Conservation (phyloP, 805 yeast species). For the Cyberlindnera subsufficiens region DNA sequence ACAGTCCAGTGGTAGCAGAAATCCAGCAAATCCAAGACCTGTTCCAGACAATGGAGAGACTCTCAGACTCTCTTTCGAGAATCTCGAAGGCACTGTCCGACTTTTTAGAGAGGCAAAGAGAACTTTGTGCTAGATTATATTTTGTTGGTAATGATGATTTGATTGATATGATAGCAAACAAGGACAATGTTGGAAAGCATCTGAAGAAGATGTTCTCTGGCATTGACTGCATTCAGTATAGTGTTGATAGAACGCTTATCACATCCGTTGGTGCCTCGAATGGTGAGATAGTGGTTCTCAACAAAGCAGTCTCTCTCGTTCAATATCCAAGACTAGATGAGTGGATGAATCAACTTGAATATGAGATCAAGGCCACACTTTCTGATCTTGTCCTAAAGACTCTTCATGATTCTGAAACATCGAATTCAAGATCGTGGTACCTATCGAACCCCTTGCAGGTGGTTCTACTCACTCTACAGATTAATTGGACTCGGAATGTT, state of each 20-base stretch:
- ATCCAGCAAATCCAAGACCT: slow-evolving; percentile 45
- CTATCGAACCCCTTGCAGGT: slow-evolving; percentile 49
- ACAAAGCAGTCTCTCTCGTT: slow-evolving; percentile 36
- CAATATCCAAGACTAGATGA: slow-evolving; percentile 43
- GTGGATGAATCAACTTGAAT: slow-evolving; percentile 60
- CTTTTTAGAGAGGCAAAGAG: slow-evolving; percentile 76
- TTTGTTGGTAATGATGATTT: slow-evolving; percentile 90
- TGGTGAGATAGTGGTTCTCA: slow-evolving; percentile 49
- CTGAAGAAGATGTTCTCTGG: slow-evolving; percentile 71
- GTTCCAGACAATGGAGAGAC: slow-evolving; percentile 38
- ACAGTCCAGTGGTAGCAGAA: slow-evolving; percentile 49
- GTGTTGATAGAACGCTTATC: slow-evolving; percentile 30
- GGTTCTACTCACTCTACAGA: slow-evolving; percentile 46
- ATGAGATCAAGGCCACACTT: slow-evolving; percentile 43
- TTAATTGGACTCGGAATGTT: slow-evolving; percentile 44
- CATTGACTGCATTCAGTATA: slow-evolving; percentile 36
- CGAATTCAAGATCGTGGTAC: slow-evolving; percentile 29
- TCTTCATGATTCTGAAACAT: slow-evolving; percentile 16
- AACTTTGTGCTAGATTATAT: slow-evolving; percentile 71
- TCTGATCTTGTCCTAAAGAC: slow-evolving; percentile 30
- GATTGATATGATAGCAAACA: slow-evolving; percentile 72
- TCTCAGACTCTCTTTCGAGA: slow-evolving; percentile 48
- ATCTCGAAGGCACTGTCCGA: slow-evolving; percentile 66
- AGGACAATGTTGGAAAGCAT: slow-evolving; percentile 51
- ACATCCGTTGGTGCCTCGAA: slow-evolving; percentile 53